Evolutionary conservation across 768 basidiomycete species (phyloP), one percentile per base, ranked within the genome.

Genomic region (Fibroporia radiculosa): DNA sequence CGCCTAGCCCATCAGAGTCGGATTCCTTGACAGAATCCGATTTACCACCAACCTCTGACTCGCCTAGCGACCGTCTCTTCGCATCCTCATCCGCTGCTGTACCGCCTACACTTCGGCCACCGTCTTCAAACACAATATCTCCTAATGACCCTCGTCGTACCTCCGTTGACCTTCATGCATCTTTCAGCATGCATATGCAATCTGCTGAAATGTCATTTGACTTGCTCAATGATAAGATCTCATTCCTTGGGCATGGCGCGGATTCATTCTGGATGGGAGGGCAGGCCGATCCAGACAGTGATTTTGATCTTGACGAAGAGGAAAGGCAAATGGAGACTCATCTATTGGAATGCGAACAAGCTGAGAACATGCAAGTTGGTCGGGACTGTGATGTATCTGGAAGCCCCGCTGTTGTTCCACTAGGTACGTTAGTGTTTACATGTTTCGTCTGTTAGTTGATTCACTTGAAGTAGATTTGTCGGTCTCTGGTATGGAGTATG

Each of bases 181-280:
- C 63, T 1, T 64, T 66, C 50, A 58, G 58, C 42, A 49, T 63
- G 37, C 64, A 64, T 31, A 49, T 66, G 42, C 58, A 63, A 40
- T 62, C 57, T 8, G 52, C 54, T 2, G 64, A 66, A 12, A 58
- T 61, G 52, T 63, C 63, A 10, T 66, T 66, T 22, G 62, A 66
- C 43, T 48, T 64, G 28, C 42, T 66, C 25, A 66, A 66, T 48
- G 64, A 66, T 49, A 59, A 57, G 44, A 59, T 66, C 19, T 63
- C 64, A 10, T 64, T 66, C 53, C 52, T 65, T 6, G 48, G 43
- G 10, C 45, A 55, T 4, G 58, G 55, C 16, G 55, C 55, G 22
- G 63, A 64, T 34, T 55, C 60, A 6, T 59, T 61, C 39, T 53
- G 50, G 50, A 36, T 47, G 1, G 56, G 47, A 14, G 50, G 47